Percentiles rank a stretch among this genome's conserved stretches.
Evolutionary conservation across 306 rosid genomes (phyloP).

Genomic region (Rosa rugosa): DNA sequence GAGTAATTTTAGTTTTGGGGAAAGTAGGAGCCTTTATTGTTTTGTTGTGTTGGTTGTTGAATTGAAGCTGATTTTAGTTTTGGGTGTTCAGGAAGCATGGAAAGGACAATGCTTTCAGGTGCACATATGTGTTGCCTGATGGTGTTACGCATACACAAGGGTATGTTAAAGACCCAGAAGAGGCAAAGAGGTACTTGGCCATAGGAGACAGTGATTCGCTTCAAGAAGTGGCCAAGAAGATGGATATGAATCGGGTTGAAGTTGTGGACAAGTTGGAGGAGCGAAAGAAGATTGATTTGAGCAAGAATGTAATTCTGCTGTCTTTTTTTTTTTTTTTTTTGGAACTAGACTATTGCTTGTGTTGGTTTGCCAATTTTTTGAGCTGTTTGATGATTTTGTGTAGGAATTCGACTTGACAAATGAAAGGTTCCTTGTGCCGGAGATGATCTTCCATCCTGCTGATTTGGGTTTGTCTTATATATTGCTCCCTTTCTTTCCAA

Average conservation of each 20-base stretch:
- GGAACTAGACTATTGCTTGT: background rate
- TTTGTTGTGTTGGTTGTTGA: background rate
- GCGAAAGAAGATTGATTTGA: conserved; percentile 61
- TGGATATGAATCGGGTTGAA: conserved; percentile 27
- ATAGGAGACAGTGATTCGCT: conserved; percentile 36
- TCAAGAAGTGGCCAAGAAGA: conserved; percentile 23
- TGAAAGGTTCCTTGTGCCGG: conserved; percentile 93
- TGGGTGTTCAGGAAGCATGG: conserved; percentile 53
- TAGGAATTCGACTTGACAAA: conserved; percentile 94
- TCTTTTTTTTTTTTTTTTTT: background rate
- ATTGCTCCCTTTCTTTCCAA: background rate
- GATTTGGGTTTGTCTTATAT: conserved; percentile 67
- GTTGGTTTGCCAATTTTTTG: background rate
- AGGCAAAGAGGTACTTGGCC: conserved; percentile 54
- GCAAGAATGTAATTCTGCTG: conserved; percentile 53
- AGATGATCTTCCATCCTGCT: conserved; percentile 95
- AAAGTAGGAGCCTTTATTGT: no score
- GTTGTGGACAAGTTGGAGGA: conserved; percentile 40
- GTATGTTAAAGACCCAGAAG: conserved; percentile 69
- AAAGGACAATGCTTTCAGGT: conserved; percentile 60
- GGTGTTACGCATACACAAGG: conserved; percentile 77
- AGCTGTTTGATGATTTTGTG: conserved; percentile 14
- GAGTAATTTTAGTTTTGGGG: no score
- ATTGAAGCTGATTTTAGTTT: background rate
- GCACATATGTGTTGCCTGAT: conserved; percentile 91